Evolutionary conservation across 192 early-diverging fungal genomes (phyloP), one percentile per base, ranked within the genome.

Genomic region (Oehlia diaphana): DNA sequence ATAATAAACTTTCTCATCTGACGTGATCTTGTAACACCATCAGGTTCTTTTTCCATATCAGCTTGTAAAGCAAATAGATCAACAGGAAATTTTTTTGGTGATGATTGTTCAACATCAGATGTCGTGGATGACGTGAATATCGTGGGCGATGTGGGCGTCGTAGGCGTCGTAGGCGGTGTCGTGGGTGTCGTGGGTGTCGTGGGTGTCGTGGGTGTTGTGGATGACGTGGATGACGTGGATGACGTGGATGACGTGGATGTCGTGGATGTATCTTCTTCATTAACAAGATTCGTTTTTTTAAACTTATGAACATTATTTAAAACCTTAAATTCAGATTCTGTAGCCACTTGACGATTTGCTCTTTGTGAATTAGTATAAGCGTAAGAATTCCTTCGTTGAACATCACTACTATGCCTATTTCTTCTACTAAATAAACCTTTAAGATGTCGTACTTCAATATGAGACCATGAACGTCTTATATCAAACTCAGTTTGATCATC

Each of bases 1-100:
- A 80, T 69, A n/a, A 85, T 82, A 66, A 79, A 87, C 21, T 76
- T 79, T 47, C 76, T 39, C 64, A 83, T 76, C 77, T 82, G 80
- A 16, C 44, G 35, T 62, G 81, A 77, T 12, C 70, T 69, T 44
- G 78, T 14, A 7, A 16, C 2, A 23, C 21, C 37, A 23, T 63
- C 61, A 23, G 16, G 64, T 16, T 26, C 37, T 61, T 64, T 76
- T 63, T 76, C 31, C 7, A 16, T 61, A 35, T 63, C 13, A 61
- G 61, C 61, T 76, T 76, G 61, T 37, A 76, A 63, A 21, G 23
- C 33, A 44, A 63, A 75, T 37, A 63, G 9, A 63, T 75, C 53
- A 23, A 53, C 12, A 1, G 8, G 68, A 8, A 33, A 66, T 66
- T 66, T 26, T 66, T 33, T 47, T 19, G 23, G 49, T 1, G 26